Percentiles rank a stretch among this genome's conserved stretches.
Evolutionary conservation across 1,284 basidiomycete genomes (phyloP).

Genomic region (Ganoderma lingzhi): DNA sequence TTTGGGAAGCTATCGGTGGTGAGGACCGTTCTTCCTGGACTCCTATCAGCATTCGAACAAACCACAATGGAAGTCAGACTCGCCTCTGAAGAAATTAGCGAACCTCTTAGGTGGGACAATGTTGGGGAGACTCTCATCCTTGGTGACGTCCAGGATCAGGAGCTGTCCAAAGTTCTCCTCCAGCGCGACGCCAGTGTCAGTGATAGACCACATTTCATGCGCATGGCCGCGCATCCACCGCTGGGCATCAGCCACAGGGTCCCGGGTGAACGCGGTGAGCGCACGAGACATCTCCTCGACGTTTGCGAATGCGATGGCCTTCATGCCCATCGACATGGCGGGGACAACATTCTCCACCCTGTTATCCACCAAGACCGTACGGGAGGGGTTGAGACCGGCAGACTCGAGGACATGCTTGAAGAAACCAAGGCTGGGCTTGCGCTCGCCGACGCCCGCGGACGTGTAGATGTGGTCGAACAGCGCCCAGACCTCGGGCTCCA

Average conservation of each 20-base stretch:
- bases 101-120: background rate
- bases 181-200: constrained; percentile 46
- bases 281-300: constrained; percentile 40
- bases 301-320: constrained; percentile 54
- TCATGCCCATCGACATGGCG: constrained; percentile 56
- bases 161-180: constrained; percentile 60
- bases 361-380: constrained; percentile 60
- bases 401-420: constrained; percentile 53
- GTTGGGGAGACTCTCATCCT: constrained; percentile 39
- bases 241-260: constrained; percentile 51
- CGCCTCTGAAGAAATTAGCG: constrained; percentile 34
- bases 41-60: background rate
- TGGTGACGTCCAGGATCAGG: constrained; percentile 56
- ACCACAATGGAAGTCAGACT: background rate
- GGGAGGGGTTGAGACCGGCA: constrained; percentile 44
- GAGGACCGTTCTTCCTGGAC: background rate
- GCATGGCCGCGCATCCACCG: constrained; percentile 49
- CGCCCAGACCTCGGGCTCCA: constrained; percentile 51
- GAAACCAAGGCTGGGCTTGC: constrained; percentile 57
- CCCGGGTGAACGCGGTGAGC: constrained; percentile 44
- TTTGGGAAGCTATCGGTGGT: constrained; percentile 41
- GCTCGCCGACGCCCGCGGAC: background rate
- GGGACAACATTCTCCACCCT: constrained; percentile 59
- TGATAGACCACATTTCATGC: constrained; percentile 52
- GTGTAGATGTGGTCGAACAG: constrained; percentile 5